phyloP scores from a whole-genome alignment of 1,284 basidiomycete species.

The Ganoderma sinense region DNA sequence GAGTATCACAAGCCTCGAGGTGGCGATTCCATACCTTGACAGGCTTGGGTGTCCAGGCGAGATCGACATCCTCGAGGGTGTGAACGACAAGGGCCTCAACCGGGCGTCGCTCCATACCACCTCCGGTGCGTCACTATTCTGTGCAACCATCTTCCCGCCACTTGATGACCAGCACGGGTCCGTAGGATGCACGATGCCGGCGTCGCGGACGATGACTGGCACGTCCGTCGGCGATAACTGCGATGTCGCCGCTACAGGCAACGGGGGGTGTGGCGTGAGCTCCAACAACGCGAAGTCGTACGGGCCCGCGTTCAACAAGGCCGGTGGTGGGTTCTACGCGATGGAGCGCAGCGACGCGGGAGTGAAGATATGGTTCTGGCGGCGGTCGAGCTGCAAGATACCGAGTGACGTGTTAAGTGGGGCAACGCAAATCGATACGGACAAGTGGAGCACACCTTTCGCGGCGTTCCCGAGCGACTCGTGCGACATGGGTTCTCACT shows the following conservation, averaged over 20 bases:
- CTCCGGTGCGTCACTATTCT: slow-evolving; percentile 40
- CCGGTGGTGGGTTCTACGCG: slow-evolving; percentile 59
- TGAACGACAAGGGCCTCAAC: slow-evolving; percentile 65
- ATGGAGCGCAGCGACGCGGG: slow-evolving; percentile 56
- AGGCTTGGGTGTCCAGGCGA: slow-evolving; percentile 51
- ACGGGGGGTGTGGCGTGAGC: slow-evolving; percentile 67
- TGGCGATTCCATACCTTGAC: background rate
- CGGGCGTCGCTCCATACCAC: slow-evolving; percentile 70
- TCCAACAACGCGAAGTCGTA: slow-evolving; percentile 51
- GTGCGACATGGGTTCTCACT: slow-evolving; percentile 54
- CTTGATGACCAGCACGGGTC: no score
- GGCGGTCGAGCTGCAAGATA: slow-evolving; percentile 48
- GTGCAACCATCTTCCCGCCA: background rate
- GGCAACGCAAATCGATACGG: slow-evolving; percentile 51
- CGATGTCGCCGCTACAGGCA: slow-evolving; percentile 56
- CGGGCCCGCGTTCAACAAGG: slow-evolving; percentile 62
- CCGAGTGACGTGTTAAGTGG: slow-evolving; percentile 56
- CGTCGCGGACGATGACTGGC: slow-evolving; percentile 51
- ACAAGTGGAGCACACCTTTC: slow-evolving; percentile 53
- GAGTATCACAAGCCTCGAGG: background rate
- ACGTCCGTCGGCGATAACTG: slow-evolving; percentile 51
- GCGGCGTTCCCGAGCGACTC: slow-evolving; percentile 60
- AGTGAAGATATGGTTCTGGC: slow-evolving; percentile 70
- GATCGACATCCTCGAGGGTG: slow-evolving; percentile 75
- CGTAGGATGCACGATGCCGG: slow-evolving; percentile 68